Evolutionary conservation across 1,284 basidiomycete genomes (phyloP).

Genomic region (Puccinia coronata): DNA sequence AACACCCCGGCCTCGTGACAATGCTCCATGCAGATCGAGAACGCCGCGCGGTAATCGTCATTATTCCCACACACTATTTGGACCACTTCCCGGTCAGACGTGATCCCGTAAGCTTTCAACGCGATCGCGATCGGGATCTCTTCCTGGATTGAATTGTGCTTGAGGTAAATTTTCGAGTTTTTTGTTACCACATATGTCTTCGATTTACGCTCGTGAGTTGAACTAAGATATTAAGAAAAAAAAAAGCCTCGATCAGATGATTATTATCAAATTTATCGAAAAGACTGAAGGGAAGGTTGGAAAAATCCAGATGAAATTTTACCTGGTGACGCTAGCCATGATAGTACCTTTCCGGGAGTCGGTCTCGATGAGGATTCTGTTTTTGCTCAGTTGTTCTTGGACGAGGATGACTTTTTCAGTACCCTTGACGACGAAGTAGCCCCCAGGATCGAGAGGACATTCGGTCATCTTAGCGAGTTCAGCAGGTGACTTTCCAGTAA

Average conservation of each 20-base stretch:
- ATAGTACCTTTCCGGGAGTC: conserved; percentile 81
- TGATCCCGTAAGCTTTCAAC: conserved; percentile 92
- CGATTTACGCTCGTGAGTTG: conserved; percentile 96
- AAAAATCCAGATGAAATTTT: neutral
- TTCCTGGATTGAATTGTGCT: conserved; percentile 98
- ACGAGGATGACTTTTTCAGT: conserved; percentile 99
- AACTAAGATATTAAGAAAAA: conserved; percentile 62
- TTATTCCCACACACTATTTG: conserved; percentile 90
- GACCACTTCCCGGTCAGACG: conserved; percentile 97
- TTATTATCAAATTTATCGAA: neutral
- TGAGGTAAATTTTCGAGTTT: conserved; percentile 87
- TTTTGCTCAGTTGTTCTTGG: conserved; percentile 98
- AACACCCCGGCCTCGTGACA: conserved; percentile 76
- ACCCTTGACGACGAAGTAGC: conserved; percentile 98
- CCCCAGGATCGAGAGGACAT: conserved; percentile 96
- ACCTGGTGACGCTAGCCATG: conserved; percentile 93
- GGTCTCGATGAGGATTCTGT: conserved; percentile 96
- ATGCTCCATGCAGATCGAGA: conserved; percentile 91
- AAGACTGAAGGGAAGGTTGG: no score
- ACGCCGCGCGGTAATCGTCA: conserved; percentile 82
- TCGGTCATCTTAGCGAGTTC: conserved; percentile 90
- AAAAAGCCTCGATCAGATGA: neutral
- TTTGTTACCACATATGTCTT: conserved; percentile 98
- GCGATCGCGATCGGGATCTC: conserved; percentile 95
- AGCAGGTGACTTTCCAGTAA: conserved; percentile 74